Evolutionary conservation across 148 eudicot species (phyloP), one percentile per base, ranked within the genome.

Genomic region (Vaccinium macrocarpon): DNA sequence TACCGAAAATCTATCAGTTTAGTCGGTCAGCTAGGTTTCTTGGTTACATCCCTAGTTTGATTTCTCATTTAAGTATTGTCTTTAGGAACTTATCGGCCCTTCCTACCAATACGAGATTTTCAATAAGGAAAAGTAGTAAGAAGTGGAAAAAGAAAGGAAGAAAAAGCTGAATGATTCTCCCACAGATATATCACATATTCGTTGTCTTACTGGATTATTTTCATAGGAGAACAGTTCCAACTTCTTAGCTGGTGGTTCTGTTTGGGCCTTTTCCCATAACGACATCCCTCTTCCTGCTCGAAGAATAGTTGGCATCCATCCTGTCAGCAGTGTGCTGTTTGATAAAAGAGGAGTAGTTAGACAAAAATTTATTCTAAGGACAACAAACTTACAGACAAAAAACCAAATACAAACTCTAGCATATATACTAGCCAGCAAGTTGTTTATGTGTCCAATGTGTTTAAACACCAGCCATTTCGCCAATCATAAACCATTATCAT

Each of bases 201-300:
- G 2, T 38, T 13, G 32, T 76, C 89, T 89, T 89, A 91, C 93
- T 12, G 91, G 91, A 84, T 90, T 91, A 74, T 91, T 91, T 86
- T 91, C 93, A 56, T 85, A 90, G 42, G 93, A 88, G 84, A 91
- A 91, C 51, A 90, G 92, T 78, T 90, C 90, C 86, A 91, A 82
- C 76, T 87, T 91, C 77, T 66, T 80, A 1, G 88, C 77, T 62
- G 92, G 93, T 16, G 88, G 73, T 27, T 91, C 89, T 19, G 35
- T 78, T 14, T 2, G 84, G 29, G 91, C 88, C 27, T 88, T 88
- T n/a, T 84, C 89, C 93, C 93, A 91, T n/a, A 91, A 82, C 51
- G 93, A 81, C 93, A 91, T 88, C 55, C 92, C 93, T 86, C 92
- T 90, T 49, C 93, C 93, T 50, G 91, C 92, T 86, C 93, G 89